phyloP scores from a whole-genome alignment of 129 eudicot genomes.

The Centella asiatica region DNA sequence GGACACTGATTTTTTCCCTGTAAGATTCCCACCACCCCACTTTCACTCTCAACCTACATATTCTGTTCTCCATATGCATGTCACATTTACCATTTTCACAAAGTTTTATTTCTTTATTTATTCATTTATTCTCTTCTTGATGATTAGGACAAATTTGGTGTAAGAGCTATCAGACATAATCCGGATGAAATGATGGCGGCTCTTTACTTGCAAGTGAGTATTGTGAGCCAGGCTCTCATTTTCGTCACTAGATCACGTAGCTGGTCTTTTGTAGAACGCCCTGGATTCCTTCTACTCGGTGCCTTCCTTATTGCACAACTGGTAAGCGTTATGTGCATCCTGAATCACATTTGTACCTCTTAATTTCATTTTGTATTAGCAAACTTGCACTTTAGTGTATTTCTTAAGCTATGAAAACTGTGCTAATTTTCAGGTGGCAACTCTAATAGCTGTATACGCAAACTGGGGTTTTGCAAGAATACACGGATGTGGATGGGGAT shows the following conservation, averaged over 20 bases:
- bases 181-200: slow-evolving; percentile 88
- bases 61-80: too few species aligned
- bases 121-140: neutral
- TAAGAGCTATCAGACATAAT: slow-evolving; percentile 41
- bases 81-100: neutral
- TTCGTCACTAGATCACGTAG: slow-evolving; percentile 91
- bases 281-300: slow-evolving; percentile 54
- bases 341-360: neutral
- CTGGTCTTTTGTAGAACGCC: slow-evolving; percentile 91
- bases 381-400: neutral
- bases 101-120: neutral
- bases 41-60: too few species aligned
- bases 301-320: slow-evolving; percentile 86
- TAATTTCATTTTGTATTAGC: neutral
- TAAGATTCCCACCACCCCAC: slow-evolving; percentile 16
- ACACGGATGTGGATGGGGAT: slow-evolving; percentile 96
- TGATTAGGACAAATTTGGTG: slow-evolving; percentile 64
- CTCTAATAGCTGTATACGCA: slow-evolving; percentile 86
- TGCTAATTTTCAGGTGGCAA: slow-evolving; percentile 52
- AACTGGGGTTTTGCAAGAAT: slow-evolving; percentile 83
- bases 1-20: slow-evolving; percentile 74
- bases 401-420: neutral
- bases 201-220: slow-evolving; percentile 91
- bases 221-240: slow-evolving; percentile 88
- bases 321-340: slow-evolving; percentile 36